Percentiles rank a stretch among this genome's conserved stretches.
Evolutionary conservation across 2,329 filamentous ascomycete genomes (phyloP).

Genomic region (Apiospora malaysiana): DNA sequence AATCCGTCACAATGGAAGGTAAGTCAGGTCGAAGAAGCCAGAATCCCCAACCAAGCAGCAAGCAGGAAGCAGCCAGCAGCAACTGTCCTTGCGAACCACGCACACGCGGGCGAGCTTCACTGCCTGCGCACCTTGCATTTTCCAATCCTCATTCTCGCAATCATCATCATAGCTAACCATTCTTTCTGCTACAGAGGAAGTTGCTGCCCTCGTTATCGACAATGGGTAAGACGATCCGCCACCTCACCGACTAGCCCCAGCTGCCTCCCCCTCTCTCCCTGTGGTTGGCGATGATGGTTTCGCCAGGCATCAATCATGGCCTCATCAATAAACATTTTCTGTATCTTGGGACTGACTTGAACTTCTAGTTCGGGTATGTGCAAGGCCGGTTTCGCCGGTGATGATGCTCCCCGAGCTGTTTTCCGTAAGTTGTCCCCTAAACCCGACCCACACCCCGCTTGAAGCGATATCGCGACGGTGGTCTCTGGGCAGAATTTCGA

Average conservation of each 20-base stretch:
- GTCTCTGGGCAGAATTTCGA: conserved; percentile 25
- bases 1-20: conserved; percentile 68
- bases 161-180: conserved; percentile 46
- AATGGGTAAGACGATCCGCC: conserved; percentile 87
- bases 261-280: background rate
- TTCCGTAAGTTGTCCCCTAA: conserved; percentile 82
- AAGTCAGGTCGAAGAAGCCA: conserved; percentile 48
- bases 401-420: conserved; percentile 99
- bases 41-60: background rate
- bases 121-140: conserved; percentile 23
- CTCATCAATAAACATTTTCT: background rate
- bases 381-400: conserved; percentile 99
- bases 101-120: conserved; percentile 28
- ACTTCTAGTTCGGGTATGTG: conserved; percentile 97
- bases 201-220: conserved; percentile 99
- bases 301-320: conserved; percentile 8
- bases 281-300: background rate
- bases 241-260: conserved; percentile 42
- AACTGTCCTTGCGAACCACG: conserved; percentile 34
- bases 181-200: conserved; percentile 80
- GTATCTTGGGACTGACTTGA: conserved; percentile 34
- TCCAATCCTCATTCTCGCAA: background rate
- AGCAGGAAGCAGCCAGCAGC: background rate
- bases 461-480: conserved; percentile 34
- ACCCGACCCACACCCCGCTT: conserved; percentile 45